A percentile compares a stretch with the other conserved stretches of the same genome.
Conservation (phyloP, 2,329 filamentous ascomycete species). For the Endoconidiophora polonica region DNA sequence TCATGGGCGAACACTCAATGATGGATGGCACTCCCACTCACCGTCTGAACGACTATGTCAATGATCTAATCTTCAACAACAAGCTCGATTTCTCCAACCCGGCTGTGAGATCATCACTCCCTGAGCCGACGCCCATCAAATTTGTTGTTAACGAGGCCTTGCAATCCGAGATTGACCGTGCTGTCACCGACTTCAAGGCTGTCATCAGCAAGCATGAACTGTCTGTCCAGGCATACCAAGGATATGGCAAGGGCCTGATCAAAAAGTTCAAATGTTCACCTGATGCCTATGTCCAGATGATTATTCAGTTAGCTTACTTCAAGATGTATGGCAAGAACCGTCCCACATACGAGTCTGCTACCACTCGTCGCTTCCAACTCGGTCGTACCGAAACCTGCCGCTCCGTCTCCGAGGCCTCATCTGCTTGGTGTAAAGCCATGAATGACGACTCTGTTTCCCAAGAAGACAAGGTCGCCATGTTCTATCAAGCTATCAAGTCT, state of each 20-base stretch:
- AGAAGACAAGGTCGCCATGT: constrained; percentile 52
- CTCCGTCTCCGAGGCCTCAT: constrained; percentile 75
- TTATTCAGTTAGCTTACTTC: constrained; percentile 94
- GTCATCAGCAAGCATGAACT: constrained; percentile 82
- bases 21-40: constrained; percentile 99
- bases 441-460: constrained; percentile 47
- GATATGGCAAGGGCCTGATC: constrained; percentile 94
- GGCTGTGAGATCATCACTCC: constrained; percentile 60
- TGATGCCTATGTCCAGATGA: constrained; percentile 94
- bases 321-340: constrained; percentile 99
- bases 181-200: constrained; percentile 59
- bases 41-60: constrained; percentile 87
- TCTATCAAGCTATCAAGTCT: constrained; percentile 64
- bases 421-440: constrained; percentile 81
- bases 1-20: constrained; percentile 98
- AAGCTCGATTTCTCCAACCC: constrained; percentile 80
- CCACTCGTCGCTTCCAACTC: constrained; percentile 86
- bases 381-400: constrained; percentile 95
- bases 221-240: constrained; percentile 86
- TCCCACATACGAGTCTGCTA: constrained; percentile 92
- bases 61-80: constrained; percentile 81
- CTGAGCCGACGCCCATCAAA: constrained; percentile 59
- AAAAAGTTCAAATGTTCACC: constrained; percentile 99
- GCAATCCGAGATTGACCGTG: constrained; percentile 60
- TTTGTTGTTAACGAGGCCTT: constrained; percentile 66